phyloP scores from a whole-genome alignment of 768 basidiomycete species.

The Mycena polygramma region DNA sequence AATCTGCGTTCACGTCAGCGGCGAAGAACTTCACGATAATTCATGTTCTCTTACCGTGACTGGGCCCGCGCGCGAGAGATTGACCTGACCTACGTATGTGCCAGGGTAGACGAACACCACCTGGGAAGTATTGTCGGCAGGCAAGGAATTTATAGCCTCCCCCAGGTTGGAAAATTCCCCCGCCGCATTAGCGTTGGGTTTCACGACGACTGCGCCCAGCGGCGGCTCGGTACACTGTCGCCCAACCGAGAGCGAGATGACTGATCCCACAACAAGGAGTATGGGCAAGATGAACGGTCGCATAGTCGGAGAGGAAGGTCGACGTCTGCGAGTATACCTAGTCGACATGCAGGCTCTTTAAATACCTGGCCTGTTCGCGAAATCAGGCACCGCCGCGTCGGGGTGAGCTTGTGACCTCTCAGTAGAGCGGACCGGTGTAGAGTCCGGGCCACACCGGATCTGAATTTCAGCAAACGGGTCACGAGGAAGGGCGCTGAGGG shows the following conservation, averaged over 20 bases:
- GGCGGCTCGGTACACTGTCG: conserved; percentile 36
- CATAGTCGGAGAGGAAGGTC: conserved; percentile 1
- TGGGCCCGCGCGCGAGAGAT: conserved; percentile 43
- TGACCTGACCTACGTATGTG: conserved; percentile 43
- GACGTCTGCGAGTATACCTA: not conserved
- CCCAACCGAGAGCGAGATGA: not conserved
- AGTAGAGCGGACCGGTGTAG: conserved; percentile 6
- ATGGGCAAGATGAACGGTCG: not conserved
- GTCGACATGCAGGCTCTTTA: not conserved
- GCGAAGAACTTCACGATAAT: too few species aligned
- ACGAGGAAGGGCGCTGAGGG: not conserved
- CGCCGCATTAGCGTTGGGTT: conserved; percentile 27
- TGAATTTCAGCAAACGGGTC: not conserved
- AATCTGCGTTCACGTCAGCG: conserved; percentile 30
- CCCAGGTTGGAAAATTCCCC: conserved; percentile 40
- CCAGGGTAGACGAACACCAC: conserved; percentile 47
- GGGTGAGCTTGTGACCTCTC: conserved; percentile 23
- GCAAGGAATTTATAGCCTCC: conserved; percentile 43
- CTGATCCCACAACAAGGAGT: conserved; percentile 6
- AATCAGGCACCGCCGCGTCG: not conserved
- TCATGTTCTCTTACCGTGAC: conserved; percentile 30
- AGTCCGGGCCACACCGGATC: conserved; percentile 4
- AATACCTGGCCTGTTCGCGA: not conserved
- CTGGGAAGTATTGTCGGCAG: conserved; percentile 38
- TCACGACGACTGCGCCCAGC: conserved; percentile 41